Base-by-base conservation (phyloP, 2,329 filamentous ascomycete genomes). In the Laburnicola sp. region DNA sequence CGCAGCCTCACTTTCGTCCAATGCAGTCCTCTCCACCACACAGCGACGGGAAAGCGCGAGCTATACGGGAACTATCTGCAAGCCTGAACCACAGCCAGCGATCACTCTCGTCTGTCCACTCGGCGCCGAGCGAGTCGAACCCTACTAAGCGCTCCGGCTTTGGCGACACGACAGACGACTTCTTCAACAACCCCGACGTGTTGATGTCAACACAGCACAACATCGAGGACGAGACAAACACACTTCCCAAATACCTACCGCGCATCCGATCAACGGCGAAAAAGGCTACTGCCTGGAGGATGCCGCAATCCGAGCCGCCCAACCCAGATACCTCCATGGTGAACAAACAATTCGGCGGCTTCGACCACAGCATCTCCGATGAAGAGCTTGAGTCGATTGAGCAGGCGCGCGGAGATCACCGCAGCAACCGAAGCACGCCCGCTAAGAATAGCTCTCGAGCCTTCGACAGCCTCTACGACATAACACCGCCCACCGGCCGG, bases 331-430 rank as follows among this genome's bases (percentile, higher is more conserved):
- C 71, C 4, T 74, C 71, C 10, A 69, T 73, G 63, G 65, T 74
- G 23, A 68, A 70, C 55, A 73, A 69, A 40, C 62, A 73, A 31
- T 75, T 75, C 40, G 57, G 59, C 28, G 72, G 75, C 54, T 75
- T 75, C 51, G 69, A 73, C 27, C 75, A 78, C 16, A 70, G 72
- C 48, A 48, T 65, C 8, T 68, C 69, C 3, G 71, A 74, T 9
- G 75, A 80, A 35, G 75, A 78, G 43, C 76, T 75, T 45, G 73
- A 79, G 52, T 84, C 82, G 2, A 75, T 86, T 49, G 83, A 86
- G 62, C 65, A 83, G 28, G 82, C 80, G 39, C 76, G 84, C 48
- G 83, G 79, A 28, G 66, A 72, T 22, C 74, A 74, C 53, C 67
- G 71, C 34, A 73, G 68, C 58, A 66, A 68, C 44, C 65, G 65